These are phyloP conservation scores for Diutina sp. DNA, from an alignment of 1,139 yeast species.

Conservation along the genomic window DNA sequence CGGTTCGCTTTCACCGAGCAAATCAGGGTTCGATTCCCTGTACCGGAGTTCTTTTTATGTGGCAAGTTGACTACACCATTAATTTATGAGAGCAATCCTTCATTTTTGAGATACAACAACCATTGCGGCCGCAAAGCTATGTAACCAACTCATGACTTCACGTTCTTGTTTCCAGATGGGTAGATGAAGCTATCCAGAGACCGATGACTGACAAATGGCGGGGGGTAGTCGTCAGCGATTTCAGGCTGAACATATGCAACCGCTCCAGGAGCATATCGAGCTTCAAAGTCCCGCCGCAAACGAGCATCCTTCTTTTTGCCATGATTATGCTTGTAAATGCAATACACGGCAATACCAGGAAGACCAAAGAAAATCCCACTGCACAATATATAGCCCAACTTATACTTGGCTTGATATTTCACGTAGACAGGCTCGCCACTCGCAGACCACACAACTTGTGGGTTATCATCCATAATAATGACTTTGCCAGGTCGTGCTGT, in stretches of 20 bases:
- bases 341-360: neutral
- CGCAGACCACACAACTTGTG: neutral
- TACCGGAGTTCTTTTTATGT: conserved; percentile 39
- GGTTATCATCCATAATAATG: neutral
- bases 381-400: neutral
- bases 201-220: neutral
- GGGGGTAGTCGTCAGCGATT: neutral
- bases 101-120: no score
- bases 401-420: neutral
- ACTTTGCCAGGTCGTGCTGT: neutral
- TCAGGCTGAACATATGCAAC: neutral
- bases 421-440: neutral
- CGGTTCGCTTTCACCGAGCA: conserved; percentile 78
- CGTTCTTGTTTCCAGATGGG: no score
- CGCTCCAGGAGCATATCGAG: neutral
- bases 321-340: neutral
- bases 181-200: neutral
- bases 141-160: no score
- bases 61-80: neutral
- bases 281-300: neutral
- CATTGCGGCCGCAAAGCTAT: no score
- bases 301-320: conserved; percentile 1
- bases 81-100: no score
- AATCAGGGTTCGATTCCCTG: conserved; percentile 80
- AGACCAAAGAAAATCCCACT: neutral